phyloP scores from a whole-genome alignment of 768 basidiomycete species.

The Tricholoma furcatifolium region DNA sequence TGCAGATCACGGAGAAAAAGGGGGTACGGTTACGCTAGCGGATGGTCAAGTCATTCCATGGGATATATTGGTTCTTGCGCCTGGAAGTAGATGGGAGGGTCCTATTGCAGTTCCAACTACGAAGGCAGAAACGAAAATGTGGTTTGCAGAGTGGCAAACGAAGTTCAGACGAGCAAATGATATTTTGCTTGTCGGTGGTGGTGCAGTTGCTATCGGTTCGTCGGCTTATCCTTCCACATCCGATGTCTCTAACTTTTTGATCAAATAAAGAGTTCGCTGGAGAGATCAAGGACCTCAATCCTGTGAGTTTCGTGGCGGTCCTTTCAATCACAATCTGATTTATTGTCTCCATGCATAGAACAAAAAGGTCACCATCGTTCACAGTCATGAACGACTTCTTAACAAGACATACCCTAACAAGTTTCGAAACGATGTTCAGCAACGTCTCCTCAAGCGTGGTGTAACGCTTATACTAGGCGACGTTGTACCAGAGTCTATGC shows the following conservation, averaged over 20 bases:
- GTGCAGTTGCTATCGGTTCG: slow-evolving; percentile 51
- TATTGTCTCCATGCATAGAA: slow-evolving; percentile 19
- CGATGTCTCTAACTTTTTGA: background rate
- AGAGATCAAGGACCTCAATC: slow-evolving; percentile 39
- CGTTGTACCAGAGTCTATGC: slow-evolving; percentile 38
- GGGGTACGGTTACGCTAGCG: slow-evolving; percentile 45
- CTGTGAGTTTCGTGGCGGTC: slow-evolving; percentile 26
- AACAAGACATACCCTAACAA: slow-evolving; percentile 54
- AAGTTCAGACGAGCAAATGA: slow-evolving; percentile 38
- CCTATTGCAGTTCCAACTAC: slow-evolving; percentile 43
- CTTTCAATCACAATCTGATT: slow-evolving; percentile 12
- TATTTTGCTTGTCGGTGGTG: slow-evolving; percentile 56
- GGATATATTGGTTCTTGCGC: slow-evolving; percentile 55
- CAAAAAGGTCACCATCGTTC: slow-evolving; percentile 61
- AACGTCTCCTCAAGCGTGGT: slow-evolving; percentile 39
- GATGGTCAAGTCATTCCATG: slow-evolving; percentile 51
- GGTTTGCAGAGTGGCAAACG: slow-evolving; percentile 27
- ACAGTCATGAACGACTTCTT: slow-evolving; percentile 50
- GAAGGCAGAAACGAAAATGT: slow-evolving; percentile 23
- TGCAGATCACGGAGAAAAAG: slow-evolving; percentile 30
- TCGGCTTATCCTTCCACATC: background rate
- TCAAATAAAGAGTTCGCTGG: slow-evolving; percentile 35
- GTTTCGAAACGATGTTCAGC: slow-evolving; percentile 48
- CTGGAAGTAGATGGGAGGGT: slow-evolving; percentile 56
- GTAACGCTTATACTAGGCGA: slow-evolving; percentile 55